Evolutionary conservation across 345 rosid genomes (phyloP), one percentile per base, ranked within the genome.

Genomic region (Gossypium thurberi): DNA sequence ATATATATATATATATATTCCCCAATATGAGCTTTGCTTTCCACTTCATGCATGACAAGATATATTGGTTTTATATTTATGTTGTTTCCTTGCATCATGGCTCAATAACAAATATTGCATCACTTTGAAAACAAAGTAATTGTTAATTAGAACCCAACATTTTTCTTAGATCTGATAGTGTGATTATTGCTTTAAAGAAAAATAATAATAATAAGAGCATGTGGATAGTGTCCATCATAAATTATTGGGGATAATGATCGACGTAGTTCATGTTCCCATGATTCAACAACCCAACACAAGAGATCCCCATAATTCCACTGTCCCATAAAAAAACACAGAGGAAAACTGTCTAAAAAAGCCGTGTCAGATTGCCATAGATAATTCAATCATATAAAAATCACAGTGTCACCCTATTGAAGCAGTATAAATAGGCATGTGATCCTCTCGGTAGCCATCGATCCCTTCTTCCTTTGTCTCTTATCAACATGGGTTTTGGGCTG

Each of bases 371-470:
- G 69, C 73, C 70, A 63, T 69, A 68, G 70, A 68, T 37, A 43
- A 72, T 74, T 67, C 61, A 21, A 56, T 18, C 72, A 50, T 20
- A 65, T 62, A 46, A 47, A 72, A 51, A 43, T 12, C 56, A 26
- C 17, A 25, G 20, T 75, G 77, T 77, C 87, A 82, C 85, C 23
- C 28, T 8, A 43, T 25, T 44, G 69, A 20, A 40, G 44, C 46
- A 17, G 28, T 88, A 90, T 88, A 87, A 87, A 88, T 88, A 83
- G 80, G 64, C 76, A 61, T 59, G 63, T 47, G 52, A 62, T 62
- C 37, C 74, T 71, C 75, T 75, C 52, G 52, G 52, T 28, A 47
- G 48, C 61, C 81, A 81, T 68, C 81, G 13, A 15, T 21, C 40
- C 21, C 21, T 53, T 2, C 58, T 65, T 37, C 17, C 1, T 56